Percentiles rank a stretch among this genome's conserved stretches.
phyloP scores from a whole-genome alignment of 139 green algal genomes.

The Chlamydomonas sphaeroides region DNA sequence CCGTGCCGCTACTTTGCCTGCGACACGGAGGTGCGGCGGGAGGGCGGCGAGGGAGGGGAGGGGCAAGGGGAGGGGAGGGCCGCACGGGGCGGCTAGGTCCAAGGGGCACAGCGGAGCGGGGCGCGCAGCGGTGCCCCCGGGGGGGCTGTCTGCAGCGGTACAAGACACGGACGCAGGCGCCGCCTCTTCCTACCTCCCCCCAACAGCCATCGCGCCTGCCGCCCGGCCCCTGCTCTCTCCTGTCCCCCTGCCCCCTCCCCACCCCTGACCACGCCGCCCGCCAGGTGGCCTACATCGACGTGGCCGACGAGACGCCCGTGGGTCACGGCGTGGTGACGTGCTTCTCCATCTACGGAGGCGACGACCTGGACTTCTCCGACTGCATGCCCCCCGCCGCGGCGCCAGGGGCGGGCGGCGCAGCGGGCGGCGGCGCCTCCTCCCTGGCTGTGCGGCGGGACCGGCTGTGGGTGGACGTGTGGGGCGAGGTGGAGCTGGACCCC shows the following conservation, averaged over 20 bases:
- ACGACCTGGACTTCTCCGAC: slow-evolving; percentile 31
- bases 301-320: slow-evolving; percentile 87
- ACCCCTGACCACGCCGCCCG: not conserved
- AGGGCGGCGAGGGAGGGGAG: not conserved
- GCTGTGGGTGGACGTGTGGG: slow-evolving; percentile 87
- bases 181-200: too few species aligned
- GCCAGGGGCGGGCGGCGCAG: not conserved
- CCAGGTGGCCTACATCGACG: slow-evolving; percentile 79
- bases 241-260: not conserved
- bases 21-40: slow-evolving; percentile 87
- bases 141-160: too few species aligned
- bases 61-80: too few species aligned
- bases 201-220: not conserved
- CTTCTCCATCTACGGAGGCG: slow-evolving; percentile 90
- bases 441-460: slow-evolving; percentile 23
- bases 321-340: slow-evolving; percentile 92
- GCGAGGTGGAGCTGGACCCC: slow-evolving; percentile 50
- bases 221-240: not conserved
- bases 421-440: not conserved
- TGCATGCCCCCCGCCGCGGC: not conserved
- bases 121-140: too few species aligned
- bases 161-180: too few species aligned
- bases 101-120: too few species aligned
- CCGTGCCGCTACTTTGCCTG: slow-evolving; percentile 76
- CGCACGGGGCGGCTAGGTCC: too few species aligned